A percentile compares a stretch with the other conserved stretches of the same genome.
phyloP scores from a whole-genome alignment of 495 filamentous ascomycete genomes.

The Neurospora sp. region DNA sequence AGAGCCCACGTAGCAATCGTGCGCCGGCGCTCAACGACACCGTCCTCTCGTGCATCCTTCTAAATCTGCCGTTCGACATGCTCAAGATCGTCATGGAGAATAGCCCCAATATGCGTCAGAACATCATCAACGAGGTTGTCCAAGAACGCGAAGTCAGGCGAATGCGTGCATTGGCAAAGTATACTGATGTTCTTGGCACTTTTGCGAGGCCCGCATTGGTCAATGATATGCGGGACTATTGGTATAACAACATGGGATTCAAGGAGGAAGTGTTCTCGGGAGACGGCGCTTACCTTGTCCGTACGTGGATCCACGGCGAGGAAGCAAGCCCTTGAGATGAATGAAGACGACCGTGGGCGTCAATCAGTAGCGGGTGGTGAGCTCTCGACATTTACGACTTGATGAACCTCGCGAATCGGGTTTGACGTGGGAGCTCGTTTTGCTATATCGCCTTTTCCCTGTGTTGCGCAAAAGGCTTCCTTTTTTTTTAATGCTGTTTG shows the following conservation, averaged over 20 bases:
- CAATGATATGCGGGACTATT: constrained; percentile 11
- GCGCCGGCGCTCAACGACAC: constrained; percentile 11
- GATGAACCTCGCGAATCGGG: constrained; percentile 13
- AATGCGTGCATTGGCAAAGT: constrained; percentile 24
- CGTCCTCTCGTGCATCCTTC: constrained; percentile 48
- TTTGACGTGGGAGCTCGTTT: constrained; percentile 4
- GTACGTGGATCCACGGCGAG: constrained; percentile 12
- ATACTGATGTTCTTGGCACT: constrained; percentile 11
- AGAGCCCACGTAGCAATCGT: neutral
- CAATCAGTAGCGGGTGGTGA: neutral
- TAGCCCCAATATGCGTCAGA: constrained; percentile 27
- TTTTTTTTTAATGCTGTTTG: constrained; percentile 3
- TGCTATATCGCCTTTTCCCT: neutral
- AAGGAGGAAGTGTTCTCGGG: constrained; percentile 30
- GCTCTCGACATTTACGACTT: constrained; percentile 10
- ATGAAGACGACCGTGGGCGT: neutral
- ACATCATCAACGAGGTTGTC: constrained; percentile 43
- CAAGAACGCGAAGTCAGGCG: constrained; percentile 48
- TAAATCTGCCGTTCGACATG: constrained; percentile 52
- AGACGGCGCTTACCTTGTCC: constrained; percentile 19
- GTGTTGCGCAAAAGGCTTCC: neutral
- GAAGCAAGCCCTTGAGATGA: neutral
- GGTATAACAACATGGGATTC: constrained; percentile 29
- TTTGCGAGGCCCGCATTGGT: constrained; percentile 14
- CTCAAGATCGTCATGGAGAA: constrained; percentile 49